Evolutionary conservation across 2,329 filamentous ascomycete genomes (phyloP), one percentile per base, ranked within the genome.

Genomic region (Fusarium xylarioides): DNA sequence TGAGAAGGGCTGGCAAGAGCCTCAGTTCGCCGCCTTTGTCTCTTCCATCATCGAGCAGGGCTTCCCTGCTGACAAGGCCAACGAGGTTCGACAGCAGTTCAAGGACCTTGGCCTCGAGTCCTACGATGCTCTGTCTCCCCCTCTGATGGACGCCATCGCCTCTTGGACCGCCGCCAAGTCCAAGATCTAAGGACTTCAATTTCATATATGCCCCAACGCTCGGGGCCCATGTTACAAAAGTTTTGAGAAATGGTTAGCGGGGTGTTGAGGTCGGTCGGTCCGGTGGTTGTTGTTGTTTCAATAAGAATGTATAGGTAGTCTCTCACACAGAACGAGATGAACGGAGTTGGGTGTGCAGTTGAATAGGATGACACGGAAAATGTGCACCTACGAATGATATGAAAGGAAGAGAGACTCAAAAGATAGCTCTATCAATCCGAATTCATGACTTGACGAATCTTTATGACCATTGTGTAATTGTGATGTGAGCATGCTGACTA

Each of bases 11-110:
- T 92, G 91, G 90, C 90, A 92, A 81, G 91, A 91, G 82, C 90
- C 90, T 11, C 90, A 92, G 77, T 93, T 92, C 73, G 91, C 91
- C 5, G 91, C 87, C 0, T 93, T 92, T 68, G 90, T 92, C 43
- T 89, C 87, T 40, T 90, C 87, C 63, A 89, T 92, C 66, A 91
- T 92, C 66, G 91, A 92, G 86, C 90, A 92, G 77, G 91, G 91
- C 3, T 91, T 89, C 74, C 80, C 86, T 52, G 87, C 90, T 0
- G 79, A 82, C 21, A 82, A 84, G 40, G 91, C 91, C 75, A 86
- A 84, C 54, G 85, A 83, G 23, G 87, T 92, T 7, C 84, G 91
- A 46, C 73, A 67, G 5, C 86, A 84, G 79, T 85, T 92, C 66
- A 85, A 84, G 81, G 76, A 79, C 4, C 74, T 87, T 23, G 91